Base-by-base conservation (phyloP, 1,139 yeast species). In the Pichia inconspicua region DNA sequence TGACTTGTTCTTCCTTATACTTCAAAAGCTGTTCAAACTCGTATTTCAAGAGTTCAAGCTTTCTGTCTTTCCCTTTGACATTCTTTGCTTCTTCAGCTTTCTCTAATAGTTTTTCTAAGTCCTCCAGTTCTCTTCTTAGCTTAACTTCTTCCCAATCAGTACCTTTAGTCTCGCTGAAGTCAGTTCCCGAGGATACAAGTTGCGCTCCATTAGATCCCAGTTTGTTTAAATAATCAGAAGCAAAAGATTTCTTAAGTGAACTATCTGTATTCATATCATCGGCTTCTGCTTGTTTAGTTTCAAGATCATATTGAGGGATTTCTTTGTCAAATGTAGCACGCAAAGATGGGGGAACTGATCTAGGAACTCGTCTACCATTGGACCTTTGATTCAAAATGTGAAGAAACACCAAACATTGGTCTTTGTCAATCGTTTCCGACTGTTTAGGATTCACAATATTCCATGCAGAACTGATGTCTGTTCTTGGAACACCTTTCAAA, bases 401-500 rank as follows among this genome's bases (percentile, higher is more conserved):
- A 56, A 92, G 72, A 57, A 87, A 89, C 36, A 87, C 95, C 56
- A 89, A 70, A 28, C 89, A 82, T 65, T 94, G 98, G 66, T 92
- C 97, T 60, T 85, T 88, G 65, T 90, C 97, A 54, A 92, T 88
- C 15, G 95, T 83, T 60, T 84, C 89, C 48, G 81, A 79, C 42
- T 84, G 80, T 59, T 85, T 84, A 6, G 98, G 97, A 61, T 92
- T 92, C 43, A 94, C 95, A 52, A 92, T 71, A 63, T 87, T 88
- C 97, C 98, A 92, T 1, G 97, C 96, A 32, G 87, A 82, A 31
- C 90, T 80, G n/a, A 90, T 75, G 63, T 90, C 98, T 12, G 90
- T 77, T 44, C 80, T 77, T 12, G 97, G 96, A 12, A 92, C 88
- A 53, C 78, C 79, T 35, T 70, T 65, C 53, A 92, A 75, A 15